Conservation (phyloP, 2,329 filamentous ascomycete species). For the Ceratocystis diversiconidia region DNA sequence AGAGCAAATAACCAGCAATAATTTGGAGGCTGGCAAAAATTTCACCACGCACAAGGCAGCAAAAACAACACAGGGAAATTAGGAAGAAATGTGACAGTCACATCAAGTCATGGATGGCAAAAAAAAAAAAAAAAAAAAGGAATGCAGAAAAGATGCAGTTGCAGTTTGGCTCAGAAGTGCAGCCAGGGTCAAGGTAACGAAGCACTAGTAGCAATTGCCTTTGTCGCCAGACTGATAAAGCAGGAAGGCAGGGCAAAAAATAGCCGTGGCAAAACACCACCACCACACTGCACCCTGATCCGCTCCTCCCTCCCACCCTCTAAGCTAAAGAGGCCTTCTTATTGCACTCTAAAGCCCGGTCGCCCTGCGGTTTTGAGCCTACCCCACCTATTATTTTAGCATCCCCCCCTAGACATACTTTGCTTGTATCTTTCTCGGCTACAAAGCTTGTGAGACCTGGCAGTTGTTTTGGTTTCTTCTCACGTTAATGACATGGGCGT, state of each 20-base stretch:
- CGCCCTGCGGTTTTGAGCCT: not conserved
- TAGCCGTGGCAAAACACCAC: not conserved
- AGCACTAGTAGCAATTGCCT: not conserved
- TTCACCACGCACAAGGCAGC: not conserved
- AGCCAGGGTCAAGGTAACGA: not conserved
- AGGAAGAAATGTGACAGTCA: not conserved
- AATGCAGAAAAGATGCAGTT: not conserved
- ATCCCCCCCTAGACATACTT: too few relatives aligned
- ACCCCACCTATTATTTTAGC: not conserved
- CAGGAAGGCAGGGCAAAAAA: not conserved
- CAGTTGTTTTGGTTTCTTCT: not conserved
- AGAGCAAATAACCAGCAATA: not conserved
- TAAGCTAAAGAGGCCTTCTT: not conserved
- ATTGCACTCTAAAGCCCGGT: not conserved
- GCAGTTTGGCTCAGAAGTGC: not conserved
- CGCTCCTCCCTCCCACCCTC: not conserved
- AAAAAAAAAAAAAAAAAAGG: not conserved
- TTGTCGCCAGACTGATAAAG: not conserved
- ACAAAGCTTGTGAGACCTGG: not conserved
- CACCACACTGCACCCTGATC: not conserved
- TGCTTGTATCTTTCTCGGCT: not conserved
- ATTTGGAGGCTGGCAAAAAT: not conserved
- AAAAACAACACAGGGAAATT: not conserved
- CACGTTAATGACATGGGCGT: not conserved
- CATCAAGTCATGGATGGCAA: not conserved